Evolutionary conservation across 2,329 filamentous ascomycete species (phyloP), one percentile per base, ranked within the genome.

Genomic region (Rutstroemia sp.): DNA sequence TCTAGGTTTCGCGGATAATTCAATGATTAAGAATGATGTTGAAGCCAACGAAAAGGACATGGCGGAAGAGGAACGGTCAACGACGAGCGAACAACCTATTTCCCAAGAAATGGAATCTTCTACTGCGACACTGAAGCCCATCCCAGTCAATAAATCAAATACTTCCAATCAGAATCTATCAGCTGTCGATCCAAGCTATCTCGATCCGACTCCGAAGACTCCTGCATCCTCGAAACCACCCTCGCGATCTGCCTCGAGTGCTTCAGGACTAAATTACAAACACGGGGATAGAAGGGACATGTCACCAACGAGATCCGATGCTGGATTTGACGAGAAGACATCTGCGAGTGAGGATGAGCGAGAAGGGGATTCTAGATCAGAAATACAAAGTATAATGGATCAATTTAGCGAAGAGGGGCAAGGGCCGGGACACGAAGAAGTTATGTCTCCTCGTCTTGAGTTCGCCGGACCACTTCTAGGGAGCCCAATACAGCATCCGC

Each of bases 321-420:
- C 73, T 30, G 78, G 72, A 6, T 78, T 80, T 60, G 82, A 86
- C 51, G 82, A 84, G 51, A 80, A 76, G 63, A 73, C 73, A 58
- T 78, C 78, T 54, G 63, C 76, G 38, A 84, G 78, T 64, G 83
- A 85, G 66, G 83, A 84, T 65, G 79, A 83, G 54, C 80, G 82
- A 21, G 84, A 91, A 48, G 81, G 81, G 51, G 83, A 83, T 51
- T 89, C 88, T 1, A 82, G 83, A 58, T 86, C 87, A 5, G 94
- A 99, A 73, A 96, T 99, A 58, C 89, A 96, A 72, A 95, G 82
- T 69, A 97, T 99, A 70, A 97, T 99, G 89, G 89, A 90, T 60
- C 94, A 97, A 72, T 97, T 97, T 65, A 86, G 87, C 64, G 84
- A 89, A 67, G 83, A 83, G 51, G 83, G 83, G 27, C 83, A 84